Percentiles rank a stretch among this genome's conserved stretches.
Conservation (phyloP, 495 filamentous ascomycete species). For the Aspergillus affinis region DNA sequence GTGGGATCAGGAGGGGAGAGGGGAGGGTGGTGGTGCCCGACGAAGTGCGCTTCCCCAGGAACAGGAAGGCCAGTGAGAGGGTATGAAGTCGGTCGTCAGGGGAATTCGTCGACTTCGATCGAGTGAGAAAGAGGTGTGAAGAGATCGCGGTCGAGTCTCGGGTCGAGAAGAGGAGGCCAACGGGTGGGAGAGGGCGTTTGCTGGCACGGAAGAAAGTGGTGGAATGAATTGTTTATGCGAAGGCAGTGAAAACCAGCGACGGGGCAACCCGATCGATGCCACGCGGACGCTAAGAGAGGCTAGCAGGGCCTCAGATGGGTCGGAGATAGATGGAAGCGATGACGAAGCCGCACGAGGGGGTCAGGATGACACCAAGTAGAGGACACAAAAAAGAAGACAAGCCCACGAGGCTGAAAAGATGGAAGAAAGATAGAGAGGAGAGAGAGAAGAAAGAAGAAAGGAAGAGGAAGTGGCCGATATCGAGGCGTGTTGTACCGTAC, state of each 20-base stretch:
- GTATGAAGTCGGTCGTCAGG: no score
- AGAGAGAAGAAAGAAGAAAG: not conserved
- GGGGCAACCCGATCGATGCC: slow-evolving; percentile 27
- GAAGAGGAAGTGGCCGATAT: not conserved
- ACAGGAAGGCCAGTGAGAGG: not conserved
- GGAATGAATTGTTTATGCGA: slow-evolving; percentile 25
- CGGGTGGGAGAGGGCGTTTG: not conserved
- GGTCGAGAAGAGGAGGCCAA: not conserved
- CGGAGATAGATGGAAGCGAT: not conserved
- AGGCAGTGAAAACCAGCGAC: slow-evolving; percentile 19
- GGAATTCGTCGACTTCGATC: slow-evolving; percentile 1
- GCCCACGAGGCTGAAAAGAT: not conserved
- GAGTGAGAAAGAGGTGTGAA: not conserved
- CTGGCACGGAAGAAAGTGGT: slow-evolving; percentile 4
- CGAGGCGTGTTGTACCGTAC: not conserved
- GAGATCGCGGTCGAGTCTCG: not conserved
- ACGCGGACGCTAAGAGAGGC: slow-evolving; percentile 24
- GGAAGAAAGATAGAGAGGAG: not conserved
- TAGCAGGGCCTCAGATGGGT: not conserved
- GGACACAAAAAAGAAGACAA: not conserved
- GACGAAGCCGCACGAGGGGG: not conserved
- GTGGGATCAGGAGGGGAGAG: slow-evolving; percentile 7
- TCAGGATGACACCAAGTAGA: not conserved
- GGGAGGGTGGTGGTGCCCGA: slow-evolving; percentile 11
- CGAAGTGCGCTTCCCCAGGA: slow-evolving; percentile 8